phyloP scores from a whole-genome alignment of 208 protist species.

The Crithidia sp. region DNA sequence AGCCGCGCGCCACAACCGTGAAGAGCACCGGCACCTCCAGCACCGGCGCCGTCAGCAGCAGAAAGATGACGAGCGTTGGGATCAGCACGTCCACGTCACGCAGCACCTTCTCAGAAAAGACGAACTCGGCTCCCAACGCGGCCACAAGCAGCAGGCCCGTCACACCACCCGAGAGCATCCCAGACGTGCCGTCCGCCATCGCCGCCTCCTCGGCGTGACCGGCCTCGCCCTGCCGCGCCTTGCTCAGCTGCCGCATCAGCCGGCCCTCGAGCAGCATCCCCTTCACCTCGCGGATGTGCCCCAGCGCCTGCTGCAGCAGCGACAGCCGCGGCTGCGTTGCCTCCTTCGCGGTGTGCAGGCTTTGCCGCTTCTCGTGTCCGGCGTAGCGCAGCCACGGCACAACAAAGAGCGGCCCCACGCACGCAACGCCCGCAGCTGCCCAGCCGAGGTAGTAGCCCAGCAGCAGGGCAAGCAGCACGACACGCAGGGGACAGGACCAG shows the following conservation, averaged over 20 bases:
- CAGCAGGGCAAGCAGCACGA: conserved; percentile 32
- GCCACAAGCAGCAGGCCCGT: conserved; percentile 35
- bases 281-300: conserved; percentile 60
- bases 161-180: conserved; percentile 34
- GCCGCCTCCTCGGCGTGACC: conserved; percentile 35
- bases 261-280: conserved; percentile 51
- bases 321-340: conserved; percentile 36
- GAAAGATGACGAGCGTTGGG: conserved; percentile 46
- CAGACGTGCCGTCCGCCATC: conserved; percentile 36
- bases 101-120: conserved; percentile 11
- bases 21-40: conserved; percentile 59
- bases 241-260: conserved; percentile 40
- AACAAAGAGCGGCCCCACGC: conserved; percentile 33
- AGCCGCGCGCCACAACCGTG: conserved; percentile 51
- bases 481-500: conserved; percentile 57
- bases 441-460: conserved; percentile 53
- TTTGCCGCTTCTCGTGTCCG: conserved; percentile 33
- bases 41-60: conserved; percentile 50
- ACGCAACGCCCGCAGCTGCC: conserved; percentile 36
- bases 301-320: conserved; percentile 46
- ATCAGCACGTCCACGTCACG: conserved; percentile 31
- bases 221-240: conserved; percentile 32
- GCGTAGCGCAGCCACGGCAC: conserved; percentile 43
- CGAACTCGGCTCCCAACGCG: conserved; percentile 30
- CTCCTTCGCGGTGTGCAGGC: conserved; percentile 23